Percentiles rank a stretch among this genome's conserved stretches.
Evolutionary conservation across 805 yeast species (phyloP).

Genomic region (Saccharomycopsis oosterbeekiorum): DNA sequence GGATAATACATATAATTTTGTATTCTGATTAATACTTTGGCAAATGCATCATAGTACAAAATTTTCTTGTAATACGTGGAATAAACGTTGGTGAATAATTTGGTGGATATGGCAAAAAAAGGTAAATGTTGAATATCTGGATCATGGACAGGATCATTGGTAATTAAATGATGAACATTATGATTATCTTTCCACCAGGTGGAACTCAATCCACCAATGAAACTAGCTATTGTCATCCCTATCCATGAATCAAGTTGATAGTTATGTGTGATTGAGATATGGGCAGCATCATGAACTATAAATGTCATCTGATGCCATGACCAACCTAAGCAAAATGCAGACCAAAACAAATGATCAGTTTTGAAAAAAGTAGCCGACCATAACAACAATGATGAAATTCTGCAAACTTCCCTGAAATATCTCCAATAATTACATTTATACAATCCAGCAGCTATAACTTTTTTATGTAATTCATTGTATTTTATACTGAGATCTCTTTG

Average conservation of each 20-base stretch:
- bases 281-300: conserved; percentile 88
- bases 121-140: conserved; percentile 93
- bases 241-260: conserved; percentile 66
- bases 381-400: conserved; percentile 46
- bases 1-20: conserved; percentile 73
- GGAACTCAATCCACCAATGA: conserved; percentile 75
- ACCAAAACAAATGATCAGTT: conserved; percentile 34
- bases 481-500: conserved; percentile 47
- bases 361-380: conserved; percentile 42
- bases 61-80: conserved; percentile 71
- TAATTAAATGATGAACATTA: conserved; percentile 82
- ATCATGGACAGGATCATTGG: conserved; percentile 91
- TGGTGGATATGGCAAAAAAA: conserved; percentile 74
- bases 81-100: conserved; percentile 57
- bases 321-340: conserved; percentile 60
- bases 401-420: conserved; percentile 57
- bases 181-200: conserved; percentile 97
- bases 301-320: conserved; percentile 89
- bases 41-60: conserved; percentile 58
- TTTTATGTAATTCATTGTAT: conserved; percentile 52
- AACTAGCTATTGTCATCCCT: conserved; percentile 67
- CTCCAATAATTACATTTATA: conserved; percentile 68
- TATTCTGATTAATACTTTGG: conserved; percentile 46
- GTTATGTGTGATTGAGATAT: conserved; percentile 70
- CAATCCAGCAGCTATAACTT: conserved; percentile 45